phyloP scores from a whole-genome alignment of 495 filamentous ascomycete species.

The Lepraria neglecta region DNA sequence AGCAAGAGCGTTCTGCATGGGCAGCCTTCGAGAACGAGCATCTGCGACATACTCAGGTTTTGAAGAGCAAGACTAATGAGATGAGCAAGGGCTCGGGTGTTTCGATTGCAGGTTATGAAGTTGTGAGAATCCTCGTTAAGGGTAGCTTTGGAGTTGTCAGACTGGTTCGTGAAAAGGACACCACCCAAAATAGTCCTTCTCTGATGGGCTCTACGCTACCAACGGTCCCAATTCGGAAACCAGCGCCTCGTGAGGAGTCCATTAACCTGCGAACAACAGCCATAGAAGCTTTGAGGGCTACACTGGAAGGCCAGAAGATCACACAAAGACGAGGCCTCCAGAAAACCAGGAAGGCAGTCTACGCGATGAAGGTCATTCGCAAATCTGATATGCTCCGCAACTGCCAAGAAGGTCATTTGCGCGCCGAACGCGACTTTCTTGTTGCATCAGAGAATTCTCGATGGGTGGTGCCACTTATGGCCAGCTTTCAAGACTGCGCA shows the following conservation, averaged over 20 bases:
- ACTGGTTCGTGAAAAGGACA: conserved; percentile 62
- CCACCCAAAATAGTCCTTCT: conserved; percentile 9
- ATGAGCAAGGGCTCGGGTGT: conserved; percentile 30
- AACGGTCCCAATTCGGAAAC: conserved; percentile 8
- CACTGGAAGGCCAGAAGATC: conserved; percentile 27
- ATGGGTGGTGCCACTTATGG: conserved; percentile 84
- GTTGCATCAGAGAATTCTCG: conserved; percentile 73
- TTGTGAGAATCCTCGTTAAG: conserved; percentile 80
- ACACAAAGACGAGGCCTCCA: conserved; percentile 18
- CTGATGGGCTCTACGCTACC: not conserved
- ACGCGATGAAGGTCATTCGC: conserved; percentile 93
- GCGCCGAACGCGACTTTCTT: conserved; percentile 86
- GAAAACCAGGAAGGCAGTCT: conserved; percentile 53
- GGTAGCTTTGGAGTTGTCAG: conserved; percentile 91
- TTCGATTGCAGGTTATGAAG: conserved; percentile 63
- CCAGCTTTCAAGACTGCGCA: conserved; percentile 78
- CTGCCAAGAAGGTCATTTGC: conserved; percentile 84
- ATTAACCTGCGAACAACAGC: conserved; percentile 17
- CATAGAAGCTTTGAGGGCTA: conserved; percentile 30
- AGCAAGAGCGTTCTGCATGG: conserved; percentile 52
- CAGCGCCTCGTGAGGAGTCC: conserved; percentile 14
- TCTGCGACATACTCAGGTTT: conserved; percentile 63
- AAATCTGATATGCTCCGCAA: conserved; percentile 86
- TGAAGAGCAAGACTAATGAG: conserved; percentile 56
- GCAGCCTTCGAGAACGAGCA: conserved; percentile 61